A percentile compares a stretch with the other conserved stretches of the same genome.
These are phyloP conservation scores for Alloteropsis angusta DNA, from an alignment of 202 grass and related monocot species.

Conservation along the genomic window DNA sequence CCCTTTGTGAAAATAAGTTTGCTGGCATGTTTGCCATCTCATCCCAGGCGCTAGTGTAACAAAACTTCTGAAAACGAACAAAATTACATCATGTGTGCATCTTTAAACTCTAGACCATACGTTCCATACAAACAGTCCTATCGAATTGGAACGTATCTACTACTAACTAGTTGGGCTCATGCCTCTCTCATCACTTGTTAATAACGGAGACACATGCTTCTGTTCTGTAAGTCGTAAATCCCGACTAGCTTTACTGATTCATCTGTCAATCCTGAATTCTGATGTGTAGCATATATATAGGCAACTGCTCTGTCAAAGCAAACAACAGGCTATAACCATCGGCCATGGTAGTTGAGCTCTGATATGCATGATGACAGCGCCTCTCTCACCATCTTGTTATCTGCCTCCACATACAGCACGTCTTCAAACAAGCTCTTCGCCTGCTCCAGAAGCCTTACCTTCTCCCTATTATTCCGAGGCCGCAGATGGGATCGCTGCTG, in stretches of 20 bases:
- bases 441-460: slow-evolving; percentile 76
- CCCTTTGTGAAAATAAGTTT: not conserved
- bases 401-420: slow-evolving; percentile 60
- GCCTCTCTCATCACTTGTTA: not conserved
- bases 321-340: slow-evolving; percentile 28
- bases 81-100: not conserved
- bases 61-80: not conserved
- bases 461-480: slow-evolving; percentile 51
- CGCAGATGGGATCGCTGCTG: slow-evolving; percentile 79
- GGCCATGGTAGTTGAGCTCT: slow-evolving; percentile 73
- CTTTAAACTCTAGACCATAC: not conserved
- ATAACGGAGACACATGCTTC: not conserved
- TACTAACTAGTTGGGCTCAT: not conserved
- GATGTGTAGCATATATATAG: not conserved
- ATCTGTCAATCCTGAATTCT: not conserved
- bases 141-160: not conserved
- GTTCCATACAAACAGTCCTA: not conserved
- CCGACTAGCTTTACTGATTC: too few species aligned
- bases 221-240: not conserved
- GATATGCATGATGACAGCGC: slow-evolving; percentile 77
- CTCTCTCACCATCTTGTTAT: slow-evolving; percentile 55
- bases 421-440: slow-evolving; percentile 90
- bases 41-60: not conserved
- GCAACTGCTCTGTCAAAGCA: not conserved
- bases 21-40: not conserved